Conservation (phyloP, 2,329 filamentous ascomycete species). For the Aspergillus awamori region DNA sequence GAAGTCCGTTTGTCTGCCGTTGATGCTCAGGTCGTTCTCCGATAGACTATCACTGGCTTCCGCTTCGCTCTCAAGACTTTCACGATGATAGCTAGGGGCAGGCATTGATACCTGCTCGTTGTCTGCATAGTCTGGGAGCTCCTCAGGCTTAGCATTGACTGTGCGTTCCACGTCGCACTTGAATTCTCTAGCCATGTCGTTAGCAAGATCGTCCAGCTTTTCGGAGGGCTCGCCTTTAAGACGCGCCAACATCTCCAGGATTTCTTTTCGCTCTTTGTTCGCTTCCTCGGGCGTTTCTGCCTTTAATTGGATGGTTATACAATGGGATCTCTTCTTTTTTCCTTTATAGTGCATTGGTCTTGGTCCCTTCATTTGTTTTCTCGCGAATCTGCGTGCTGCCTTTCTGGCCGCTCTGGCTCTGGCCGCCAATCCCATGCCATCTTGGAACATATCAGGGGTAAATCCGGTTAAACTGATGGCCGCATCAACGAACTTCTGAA, state of each 20-base stretch:
- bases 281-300: background rate
- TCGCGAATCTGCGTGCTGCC: constrained; percentile 15
- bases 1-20: no score
- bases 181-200: background rate
- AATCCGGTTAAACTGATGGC: constrained; percentile 22
- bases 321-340: background rate
- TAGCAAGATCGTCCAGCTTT: background rate
- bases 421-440: background rate
- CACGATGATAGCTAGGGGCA: no score
- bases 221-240: background rate
- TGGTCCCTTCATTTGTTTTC: background rate
- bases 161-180: no score
- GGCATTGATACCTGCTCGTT: no score
- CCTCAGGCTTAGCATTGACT: no score
- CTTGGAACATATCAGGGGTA: constrained; percentile 7
- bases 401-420: background rate
- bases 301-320: constrained; percentile 11
- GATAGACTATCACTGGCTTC: no score
- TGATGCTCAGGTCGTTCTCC: no score
- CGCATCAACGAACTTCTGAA: constrained; percentile 35
- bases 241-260: background rate
- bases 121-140: no score
- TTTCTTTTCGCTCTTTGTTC: background rate
- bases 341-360: constrained; percentile 3
- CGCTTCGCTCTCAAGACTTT: no score